These are phyloP conservation scores for Colletotrichum navitas DNA, from an alignment of 2,329 filamentous ascomycete genomes.

Conservation along the genomic window DNA sequence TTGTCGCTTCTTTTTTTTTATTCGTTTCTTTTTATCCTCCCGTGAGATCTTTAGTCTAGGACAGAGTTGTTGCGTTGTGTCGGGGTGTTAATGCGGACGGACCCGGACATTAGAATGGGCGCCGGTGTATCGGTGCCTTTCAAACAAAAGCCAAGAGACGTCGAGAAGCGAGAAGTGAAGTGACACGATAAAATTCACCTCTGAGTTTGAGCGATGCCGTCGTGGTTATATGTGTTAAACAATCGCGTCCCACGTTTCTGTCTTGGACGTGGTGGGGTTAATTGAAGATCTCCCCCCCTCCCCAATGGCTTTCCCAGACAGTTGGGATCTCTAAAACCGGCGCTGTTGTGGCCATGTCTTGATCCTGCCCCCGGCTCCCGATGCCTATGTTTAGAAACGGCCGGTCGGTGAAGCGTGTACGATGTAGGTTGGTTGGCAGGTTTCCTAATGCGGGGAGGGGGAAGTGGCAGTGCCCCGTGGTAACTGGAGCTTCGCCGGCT, in stretches of 20 bases:
- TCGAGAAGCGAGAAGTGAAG: neutral
- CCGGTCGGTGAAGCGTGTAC: slow-evolving; percentile 2
- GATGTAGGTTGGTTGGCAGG: neutral
- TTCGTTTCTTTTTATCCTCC: neutral
- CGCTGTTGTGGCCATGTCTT: slow-evolving; percentile 1
- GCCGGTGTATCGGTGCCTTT: neutral
- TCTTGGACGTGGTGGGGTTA: neutral
- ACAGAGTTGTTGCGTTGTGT: neutral
- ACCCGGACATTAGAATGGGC: neutral
- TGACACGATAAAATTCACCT: neutral
- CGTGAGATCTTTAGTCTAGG: neutral
- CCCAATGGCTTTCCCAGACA: neutral
- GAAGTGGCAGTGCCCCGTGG: slow-evolving; percentile 18
- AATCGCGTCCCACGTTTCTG: neutral
- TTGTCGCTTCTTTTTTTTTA: neutral
- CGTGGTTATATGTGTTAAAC: slow-evolving; percentile 14
- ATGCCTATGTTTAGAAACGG: slow-evolving; percentile 20
- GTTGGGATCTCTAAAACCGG: neutral
- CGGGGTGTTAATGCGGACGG: neutral
- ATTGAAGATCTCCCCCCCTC: neutral
- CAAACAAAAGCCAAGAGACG: neutral
- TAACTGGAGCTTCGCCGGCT: slow-evolving; percentile 4
- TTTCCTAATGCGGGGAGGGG: neutral
- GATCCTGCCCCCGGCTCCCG: neutral
- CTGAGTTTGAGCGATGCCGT: neutral